Evolutionary conservation across 441 rosid genomes (phyloP).

Genomic region (Sinapis alba): DNA sequence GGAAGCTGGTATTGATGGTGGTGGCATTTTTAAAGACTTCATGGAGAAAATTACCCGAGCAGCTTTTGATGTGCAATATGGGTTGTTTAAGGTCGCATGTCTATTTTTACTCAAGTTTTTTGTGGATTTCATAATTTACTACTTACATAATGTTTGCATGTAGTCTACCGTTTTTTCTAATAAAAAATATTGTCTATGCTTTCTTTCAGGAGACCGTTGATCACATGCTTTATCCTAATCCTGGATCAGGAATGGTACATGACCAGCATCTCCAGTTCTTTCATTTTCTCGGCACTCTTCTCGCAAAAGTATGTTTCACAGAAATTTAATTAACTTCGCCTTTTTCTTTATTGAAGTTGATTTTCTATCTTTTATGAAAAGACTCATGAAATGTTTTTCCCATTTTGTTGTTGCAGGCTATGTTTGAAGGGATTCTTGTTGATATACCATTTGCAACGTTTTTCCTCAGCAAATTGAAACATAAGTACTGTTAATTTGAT

Average conservation of each 20-base stretch:
- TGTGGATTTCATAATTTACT: conserved; percentile 6
- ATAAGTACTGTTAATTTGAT: conserved; percentile 59
- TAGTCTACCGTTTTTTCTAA: background rate
- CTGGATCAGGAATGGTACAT: conserved; percentile 98
- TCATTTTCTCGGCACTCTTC: conserved; percentile 93
- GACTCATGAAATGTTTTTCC: background rate
- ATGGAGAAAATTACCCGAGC: conserved; percentile 99
- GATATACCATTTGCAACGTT: conserved; percentile 99
- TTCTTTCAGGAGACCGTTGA: conserved; percentile 83
- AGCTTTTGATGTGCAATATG: conserved; percentile 97
- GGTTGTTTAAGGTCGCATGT: conserved; percentile 83
- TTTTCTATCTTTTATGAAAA: conserved; percentile 6
- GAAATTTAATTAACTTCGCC: background rate
- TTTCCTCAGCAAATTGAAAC: conserved; percentile 98
- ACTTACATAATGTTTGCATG: conserved; percentile 18
- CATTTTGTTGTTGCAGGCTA: conserved; percentile 65
- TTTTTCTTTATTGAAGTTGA: conserved; percentile 12
- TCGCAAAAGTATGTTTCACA: conserved; percentile 68
- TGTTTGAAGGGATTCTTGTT: conserved; percentile 99
- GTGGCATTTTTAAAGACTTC: conserved; percentile 99
- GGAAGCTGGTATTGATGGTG: conserved; percentile 99
- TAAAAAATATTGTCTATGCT: conserved; percentile 35
- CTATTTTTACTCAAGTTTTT: background rate
- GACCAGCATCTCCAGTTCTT: conserved; percentile 98
- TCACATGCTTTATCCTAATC: conserved; percentile 98